These are phyloP conservation scores for Pythium oligandrum DNA, from an alignment of 352 stramenopile species.

Conservation along the genomic window DNA sequence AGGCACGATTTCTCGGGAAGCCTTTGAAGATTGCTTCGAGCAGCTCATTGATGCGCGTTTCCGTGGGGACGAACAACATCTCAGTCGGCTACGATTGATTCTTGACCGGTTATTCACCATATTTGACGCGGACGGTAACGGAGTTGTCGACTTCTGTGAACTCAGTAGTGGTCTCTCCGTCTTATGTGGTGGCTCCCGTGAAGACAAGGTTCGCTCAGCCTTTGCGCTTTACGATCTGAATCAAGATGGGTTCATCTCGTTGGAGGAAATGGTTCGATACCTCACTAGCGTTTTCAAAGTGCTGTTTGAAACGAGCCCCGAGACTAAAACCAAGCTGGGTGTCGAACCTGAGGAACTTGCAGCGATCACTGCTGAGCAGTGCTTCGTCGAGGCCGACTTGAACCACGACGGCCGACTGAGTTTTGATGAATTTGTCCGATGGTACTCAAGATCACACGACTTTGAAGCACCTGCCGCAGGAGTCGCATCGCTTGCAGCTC, in stretches of 20 bases:
- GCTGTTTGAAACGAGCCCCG: slow-evolving; percentile 75
- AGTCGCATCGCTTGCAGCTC: slow-evolving; percentile 13
- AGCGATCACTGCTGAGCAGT: slow-evolving; percentile 75
- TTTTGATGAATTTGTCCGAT: slow-evolving; percentile 84
- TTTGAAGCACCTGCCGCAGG: slow-evolving; percentile 37
- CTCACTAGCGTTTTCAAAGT: slow-evolving; percentile 84
- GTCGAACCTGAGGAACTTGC: slow-evolving; percentile 70
- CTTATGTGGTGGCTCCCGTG: slow-evolving; percentile 67
- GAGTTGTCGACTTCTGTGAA: slow-evolving; percentile 82
- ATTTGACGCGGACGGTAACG: slow-evolving; percentile 77
- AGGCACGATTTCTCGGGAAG: slow-evolving; percentile 69
- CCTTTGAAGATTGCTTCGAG: slow-evolving; percentile 83
- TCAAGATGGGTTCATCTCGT: slow-evolving; percentile 75
- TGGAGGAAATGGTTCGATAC: slow-evolving; percentile 89
- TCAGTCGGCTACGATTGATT: slow-evolving; percentile 58
- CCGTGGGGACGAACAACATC: slow-evolving; percentile 64
- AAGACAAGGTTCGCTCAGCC: slow-evolving; percentile 83
- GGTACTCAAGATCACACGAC: slow-evolving; percentile 65
- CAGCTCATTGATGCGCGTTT: slow-evolving; percentile 77
- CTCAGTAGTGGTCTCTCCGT: slow-evolving; percentile 79
- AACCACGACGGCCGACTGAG: slow-evolving; percentile 77
- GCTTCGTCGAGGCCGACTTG: slow-evolving; percentile 79
- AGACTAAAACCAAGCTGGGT: slow-evolving; percentile 46
- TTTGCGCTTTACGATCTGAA: slow-evolving; percentile 88
- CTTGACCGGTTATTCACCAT: slow-evolving; percentile 77